Conservation (phyloP, 352 stramenopile species). For the Phytophthora macrochlamydospora region DNA sequence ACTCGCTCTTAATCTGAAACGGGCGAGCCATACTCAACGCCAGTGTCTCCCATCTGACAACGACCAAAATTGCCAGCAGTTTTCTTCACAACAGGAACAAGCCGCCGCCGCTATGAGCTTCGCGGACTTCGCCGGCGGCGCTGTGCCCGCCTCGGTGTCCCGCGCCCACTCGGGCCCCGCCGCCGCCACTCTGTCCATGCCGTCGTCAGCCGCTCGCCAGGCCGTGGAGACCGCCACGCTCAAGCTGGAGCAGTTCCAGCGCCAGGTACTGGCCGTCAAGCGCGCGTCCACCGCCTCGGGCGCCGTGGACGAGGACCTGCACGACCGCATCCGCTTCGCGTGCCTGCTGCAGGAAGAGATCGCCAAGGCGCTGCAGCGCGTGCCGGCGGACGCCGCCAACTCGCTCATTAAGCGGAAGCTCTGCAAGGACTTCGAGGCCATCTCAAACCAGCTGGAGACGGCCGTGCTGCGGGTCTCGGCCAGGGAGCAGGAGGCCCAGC, state of each 20-base stretch:
- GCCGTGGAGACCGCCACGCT: slow-evolving; percentile 70
- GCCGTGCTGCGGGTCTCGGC: slow-evolving; percentile 69
- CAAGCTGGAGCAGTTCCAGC: slow-evolving; percentile 87
- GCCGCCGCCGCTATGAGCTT: slow-evolving; percentile 51
- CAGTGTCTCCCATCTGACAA: too few relatives aligned
- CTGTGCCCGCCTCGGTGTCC: neutral
- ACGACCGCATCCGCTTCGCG: slow-evolving; percentile 86
- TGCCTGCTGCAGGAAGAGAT: slow-evolving; percentile 86
- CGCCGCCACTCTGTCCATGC: slow-evolving; percentile 15
- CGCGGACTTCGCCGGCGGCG: slow-evolving; percentile 57
- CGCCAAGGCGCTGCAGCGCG: slow-evolving; percentile 56
- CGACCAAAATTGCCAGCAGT: too few relatives aligned
- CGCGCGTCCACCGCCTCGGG: slow-evolving; percentile 39
- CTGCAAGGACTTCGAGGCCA: slow-evolving; percentile 82
- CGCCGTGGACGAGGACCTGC: slow-evolving; percentile 72
- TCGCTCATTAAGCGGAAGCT: slow-evolving; percentile 83
- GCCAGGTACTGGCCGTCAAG: slow-evolving; percentile 82
- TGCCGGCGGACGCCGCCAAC: slow-evolving; percentile 63
- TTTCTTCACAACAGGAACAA: too few relatives aligned
- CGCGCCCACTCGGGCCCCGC: slow-evolving; percentile 13
- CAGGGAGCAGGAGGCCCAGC: slow-evolving; percentile 66
- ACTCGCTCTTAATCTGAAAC: too few relatives aligned
- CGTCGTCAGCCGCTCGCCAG: slow-evolving; percentile 40
- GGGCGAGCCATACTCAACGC: too few relatives aligned
- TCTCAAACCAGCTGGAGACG: slow-evolving; percentile 74